These are phyloP conservation scores for Capronia epimyces DNA, from an alignment of 2,329 filamentous ascomycete genomes.

Conservation along the genomic window DNA sequence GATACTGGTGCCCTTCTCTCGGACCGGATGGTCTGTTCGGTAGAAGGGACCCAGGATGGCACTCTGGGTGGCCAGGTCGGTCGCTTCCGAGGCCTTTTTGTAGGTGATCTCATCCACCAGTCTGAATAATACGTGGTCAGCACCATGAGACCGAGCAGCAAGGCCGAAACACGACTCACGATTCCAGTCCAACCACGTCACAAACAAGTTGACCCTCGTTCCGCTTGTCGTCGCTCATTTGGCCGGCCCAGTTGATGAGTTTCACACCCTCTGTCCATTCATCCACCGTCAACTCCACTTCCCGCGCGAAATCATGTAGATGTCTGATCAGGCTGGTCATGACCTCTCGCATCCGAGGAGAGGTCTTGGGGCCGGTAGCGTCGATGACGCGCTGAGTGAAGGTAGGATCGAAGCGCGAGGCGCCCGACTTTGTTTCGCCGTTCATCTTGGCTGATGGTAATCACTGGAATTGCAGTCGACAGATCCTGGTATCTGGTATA, in stretches of 20 bases:
- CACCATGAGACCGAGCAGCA: background rate
- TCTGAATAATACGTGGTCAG: slow-evolving; percentile 28
- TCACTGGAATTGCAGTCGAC: background rate
- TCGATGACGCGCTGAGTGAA: slow-evolving; percentile 67
- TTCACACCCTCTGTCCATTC: slow-evolving; percentile 55
- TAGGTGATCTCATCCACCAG: slow-evolving; percentile 78
- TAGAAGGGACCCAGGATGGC: slow-evolving; percentile 84
- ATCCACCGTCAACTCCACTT: slow-evolving; percentile 54
- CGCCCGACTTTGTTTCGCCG: slow-evolving; percentile 9
- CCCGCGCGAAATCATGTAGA: slow-evolving; percentile 55
- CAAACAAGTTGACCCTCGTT: slow-evolving; percentile 60
- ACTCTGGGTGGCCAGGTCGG: slow-evolving; percentile 60
- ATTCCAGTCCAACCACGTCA: slow-evolving; percentile 56
- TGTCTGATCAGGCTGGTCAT: slow-evolving; percentile 50
- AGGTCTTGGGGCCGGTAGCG: slow-evolving; percentile 65
- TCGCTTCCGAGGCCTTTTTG: slow-evolving; percentile 51
- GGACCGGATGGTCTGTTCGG: slow-evolving; percentile 64
- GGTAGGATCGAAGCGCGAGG: slow-evolving; percentile 39
- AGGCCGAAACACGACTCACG: slow-evolving; percentile 35
- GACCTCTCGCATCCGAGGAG: slow-evolving; percentile 61
- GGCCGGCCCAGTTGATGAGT: slow-evolving; percentile 57
- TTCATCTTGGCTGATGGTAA: slow-evolving; percentile 9
- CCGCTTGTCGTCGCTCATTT: slow-evolving; percentile 57
- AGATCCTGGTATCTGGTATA: background rate
- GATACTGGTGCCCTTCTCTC: slow-evolving; percentile 65